phyloP scores from a whole-genome alignment of 495 filamentous ascomycete genomes.

The Trypethelium eluteriae region DNA sequence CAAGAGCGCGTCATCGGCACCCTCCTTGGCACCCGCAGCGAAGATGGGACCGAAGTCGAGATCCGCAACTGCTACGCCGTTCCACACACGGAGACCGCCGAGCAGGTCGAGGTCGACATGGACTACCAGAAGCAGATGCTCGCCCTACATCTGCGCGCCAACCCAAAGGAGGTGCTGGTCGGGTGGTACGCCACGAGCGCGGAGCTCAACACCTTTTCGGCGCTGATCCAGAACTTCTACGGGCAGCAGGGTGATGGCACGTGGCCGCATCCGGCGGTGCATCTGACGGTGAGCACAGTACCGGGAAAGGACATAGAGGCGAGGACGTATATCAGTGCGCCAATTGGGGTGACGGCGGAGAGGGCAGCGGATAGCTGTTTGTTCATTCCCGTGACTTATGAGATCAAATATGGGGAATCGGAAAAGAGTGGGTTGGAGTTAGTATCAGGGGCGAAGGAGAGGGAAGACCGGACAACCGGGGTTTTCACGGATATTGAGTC shows the following conservation, averaged over 20 bases:
- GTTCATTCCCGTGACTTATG: constrained; percentile 91
- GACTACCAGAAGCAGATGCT: constrained; percentile 99
- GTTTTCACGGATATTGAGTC: constrained; percentile 81
- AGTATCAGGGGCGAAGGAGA: constrained; percentile 71
- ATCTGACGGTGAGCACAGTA: constrained; percentile 86
- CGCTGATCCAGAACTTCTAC: constrained; percentile 99
- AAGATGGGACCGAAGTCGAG: constrained; percentile 93
- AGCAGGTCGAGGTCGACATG: constrained; percentile 99
- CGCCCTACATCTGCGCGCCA: constrained; percentile 81
- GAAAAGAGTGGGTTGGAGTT: constrained; percentile 88
- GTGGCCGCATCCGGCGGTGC: constrained; percentile 90
- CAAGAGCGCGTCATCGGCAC: constrained; percentile 95
- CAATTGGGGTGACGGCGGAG: constrained; percentile 90
- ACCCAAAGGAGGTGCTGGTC: constrained; percentile 86
- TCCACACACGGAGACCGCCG: constrained; percentile 92
- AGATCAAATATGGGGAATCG: constrained; percentile 81
- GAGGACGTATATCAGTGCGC: constrained; percentile 84
- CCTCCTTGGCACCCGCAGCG: constrained; percentile 79
- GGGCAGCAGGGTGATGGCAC: constrained; percentile 92
- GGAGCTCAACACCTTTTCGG: constrained; percentile 94
- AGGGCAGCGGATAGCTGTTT: constrained; percentile 88
- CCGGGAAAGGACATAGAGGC: constrained; percentile 77
- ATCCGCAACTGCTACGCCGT: constrained; percentile 95
- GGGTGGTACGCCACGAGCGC: constrained; percentile 97
- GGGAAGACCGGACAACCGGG: constrained; percentile 60